Percentiles rank a stretch among this genome's conserved stretches.
phyloP scores from a whole-genome alignment of 225 moss, liverwort and hornwort genomes.

The Physcomitrium patens region DNA sequence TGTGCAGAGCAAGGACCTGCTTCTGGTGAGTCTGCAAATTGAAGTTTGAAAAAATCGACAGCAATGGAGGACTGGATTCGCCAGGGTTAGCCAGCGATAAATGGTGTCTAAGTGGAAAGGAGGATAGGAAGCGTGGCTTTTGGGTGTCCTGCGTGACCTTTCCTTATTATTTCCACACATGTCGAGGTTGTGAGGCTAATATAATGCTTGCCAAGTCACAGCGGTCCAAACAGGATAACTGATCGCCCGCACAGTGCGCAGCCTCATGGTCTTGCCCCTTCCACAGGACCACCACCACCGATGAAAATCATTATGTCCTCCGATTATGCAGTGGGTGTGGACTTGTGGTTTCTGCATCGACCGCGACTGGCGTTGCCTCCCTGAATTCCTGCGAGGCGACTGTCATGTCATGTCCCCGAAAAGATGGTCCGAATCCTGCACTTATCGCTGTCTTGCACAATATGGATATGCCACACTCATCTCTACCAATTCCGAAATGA shows the following conservation, averaged over 20 bases:
- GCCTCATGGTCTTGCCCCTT: too few relatives aligned
- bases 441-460: background rate
- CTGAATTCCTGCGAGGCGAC: slow-evolving; percentile 24
- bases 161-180: background rate
- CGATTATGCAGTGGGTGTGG: too few relatives aligned
- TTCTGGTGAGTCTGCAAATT: too few relatives aligned
- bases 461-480: background rate
- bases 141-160: background rate
- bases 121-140: background rate
- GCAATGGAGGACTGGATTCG: too few relatives aligned
- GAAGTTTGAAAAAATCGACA: too few relatives aligned
- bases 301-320: too few relatives aligned
- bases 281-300: background rate
- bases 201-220: slow-evolving; percentile 17
- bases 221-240: slow-evolving; percentile 8
- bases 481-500: background rate
- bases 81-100: background rate
- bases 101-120: background rate
- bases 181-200: background rate
- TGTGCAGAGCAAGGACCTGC: too few relatives aligned
- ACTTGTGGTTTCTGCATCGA: background rate
- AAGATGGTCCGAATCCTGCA: slow-evolving; percentile 12
- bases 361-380: slow-evolving; percentile 18
- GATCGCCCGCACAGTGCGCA: background rate
- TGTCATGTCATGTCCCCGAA: slow-evolving; percentile 35